These are phyloP conservation scores for Solanum chacoense DNA, from an alignment of 305 asterid species.

Conservation along the genomic window DNA sequence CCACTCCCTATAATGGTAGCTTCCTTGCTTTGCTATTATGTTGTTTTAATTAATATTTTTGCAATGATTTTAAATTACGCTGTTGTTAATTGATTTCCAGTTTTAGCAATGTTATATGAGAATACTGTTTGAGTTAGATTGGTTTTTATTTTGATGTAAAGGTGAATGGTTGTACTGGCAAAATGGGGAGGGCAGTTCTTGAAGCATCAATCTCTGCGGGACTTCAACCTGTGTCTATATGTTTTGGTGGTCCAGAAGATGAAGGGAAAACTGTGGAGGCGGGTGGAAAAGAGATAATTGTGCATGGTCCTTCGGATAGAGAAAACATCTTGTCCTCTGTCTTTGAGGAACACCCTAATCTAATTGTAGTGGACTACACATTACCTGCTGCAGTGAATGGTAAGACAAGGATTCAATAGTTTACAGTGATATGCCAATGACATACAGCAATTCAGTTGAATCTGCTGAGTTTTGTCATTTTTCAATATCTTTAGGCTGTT, in stretches of 20 bases:
- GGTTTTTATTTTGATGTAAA: conserved; percentile 10
- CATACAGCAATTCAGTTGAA: background rate
- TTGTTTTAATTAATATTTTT: background rate
- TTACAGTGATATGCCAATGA: background rate
- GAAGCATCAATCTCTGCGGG: conserved; percentile 90
- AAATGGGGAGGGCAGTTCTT: conserved; percentile 92
- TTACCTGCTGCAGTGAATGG: conserved; percentile 82
- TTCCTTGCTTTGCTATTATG: background rate
- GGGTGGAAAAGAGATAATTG: conserved; percentile 58
- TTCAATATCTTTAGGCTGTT: background rate
- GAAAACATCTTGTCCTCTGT: conserved; percentile 41
- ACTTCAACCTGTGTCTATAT: conserved; percentile 54
- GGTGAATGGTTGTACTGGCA: conserved; percentile 90
- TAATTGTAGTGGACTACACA: conserved; percentile 82
- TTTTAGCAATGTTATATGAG: background rate
- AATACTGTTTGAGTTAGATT: background rate
- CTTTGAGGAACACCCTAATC: conserved; percentile 44
- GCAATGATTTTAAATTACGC: background rate
- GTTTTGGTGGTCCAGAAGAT: conserved; percentile 69
- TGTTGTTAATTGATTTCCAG: background rate
- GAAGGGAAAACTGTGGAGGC: conserved; percentile 55
- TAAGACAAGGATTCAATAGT: background rate
- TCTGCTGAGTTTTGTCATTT: background rate
- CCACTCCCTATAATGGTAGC: conserved; percentile 4
- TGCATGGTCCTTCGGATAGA: conserved; percentile 55